A percentile compares a stretch with the other conserved stretches of the same genome.
phyloP scores from a whole-genome alignment of 305 asterid species.

The Fraxinus floribunda region DNA sequence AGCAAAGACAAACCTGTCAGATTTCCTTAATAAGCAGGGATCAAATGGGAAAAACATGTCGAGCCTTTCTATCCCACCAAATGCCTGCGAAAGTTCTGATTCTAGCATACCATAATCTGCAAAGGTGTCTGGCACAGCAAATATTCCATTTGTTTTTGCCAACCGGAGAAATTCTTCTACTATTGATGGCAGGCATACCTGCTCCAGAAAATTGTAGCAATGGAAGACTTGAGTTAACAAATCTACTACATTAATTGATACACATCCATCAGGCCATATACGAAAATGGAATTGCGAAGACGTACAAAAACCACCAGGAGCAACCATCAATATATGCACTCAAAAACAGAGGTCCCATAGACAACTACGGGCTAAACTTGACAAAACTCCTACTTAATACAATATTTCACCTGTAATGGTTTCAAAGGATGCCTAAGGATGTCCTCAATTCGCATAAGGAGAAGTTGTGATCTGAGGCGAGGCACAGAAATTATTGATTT shows the following conservation, averaged over 20 bases:
- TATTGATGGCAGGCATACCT: conserved; percentile 90
- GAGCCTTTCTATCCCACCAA: conserved; percentile 70
- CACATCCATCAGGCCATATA: not conserved
- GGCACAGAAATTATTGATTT: conserved; percentile 65
- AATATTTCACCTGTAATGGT: conserved; percentile 64
- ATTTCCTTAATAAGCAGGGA: conserved; percentile 72
- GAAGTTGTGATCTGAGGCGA: conserved; percentile 56
- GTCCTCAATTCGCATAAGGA: conserved; percentile 51
- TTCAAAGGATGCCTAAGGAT: conserved; percentile 63
- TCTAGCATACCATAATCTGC: conserved; percentile 43
- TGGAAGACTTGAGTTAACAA: not conserved
- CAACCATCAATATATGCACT: not conserved
- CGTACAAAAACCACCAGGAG: not conserved
- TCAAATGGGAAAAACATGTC: conserved; percentile 94
- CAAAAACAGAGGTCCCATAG: not conserved
- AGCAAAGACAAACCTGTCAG: conserved; percentile 65
- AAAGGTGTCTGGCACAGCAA: conserved; percentile 44
- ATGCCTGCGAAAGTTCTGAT: conserved; percentile 60
- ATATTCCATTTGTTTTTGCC: conserved; percentile 45
- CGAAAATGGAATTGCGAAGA: not conserved
- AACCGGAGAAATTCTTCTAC: conserved; percentile 75
- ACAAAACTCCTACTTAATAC: not conserved
- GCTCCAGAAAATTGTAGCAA: conserved; percentile 3
- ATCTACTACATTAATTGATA: not conserved
- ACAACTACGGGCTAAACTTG: not conserved